These are phyloP conservation scores for Kwoniella mangroviensis DNA, from an alignment of 768 basidiomycete genomes.

Conservation along the genomic window DNA sequence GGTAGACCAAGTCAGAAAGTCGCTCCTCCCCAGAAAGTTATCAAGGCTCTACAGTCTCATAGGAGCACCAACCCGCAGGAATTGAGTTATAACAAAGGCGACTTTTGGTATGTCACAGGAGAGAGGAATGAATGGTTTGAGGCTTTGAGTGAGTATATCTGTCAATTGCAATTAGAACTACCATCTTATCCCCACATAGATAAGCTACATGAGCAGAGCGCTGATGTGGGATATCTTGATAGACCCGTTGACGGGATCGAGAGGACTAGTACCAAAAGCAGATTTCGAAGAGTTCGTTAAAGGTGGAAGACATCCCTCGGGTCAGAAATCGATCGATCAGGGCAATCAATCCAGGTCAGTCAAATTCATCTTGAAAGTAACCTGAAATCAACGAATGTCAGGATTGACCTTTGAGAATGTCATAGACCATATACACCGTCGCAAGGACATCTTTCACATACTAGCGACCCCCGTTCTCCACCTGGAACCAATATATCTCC, in stretches of 20 bases:
- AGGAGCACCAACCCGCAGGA: conserved; percentile 76
- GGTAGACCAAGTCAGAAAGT: conserved; percentile 74
- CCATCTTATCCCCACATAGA: no score
- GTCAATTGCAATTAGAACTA: no score
- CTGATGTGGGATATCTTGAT: conserved; percentile 4
- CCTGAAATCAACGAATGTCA: no score
- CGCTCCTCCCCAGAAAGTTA: conserved; percentile 90
- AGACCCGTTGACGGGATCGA: conserved; percentile 82
- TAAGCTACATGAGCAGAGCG: not conserved
- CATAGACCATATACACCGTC: conserved; percentile 44
- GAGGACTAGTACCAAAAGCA: conserved; percentile 83
- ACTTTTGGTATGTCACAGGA: conserved; percentile 93
- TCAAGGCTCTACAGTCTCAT: conserved; percentile 76
- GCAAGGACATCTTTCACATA: conserved; percentile 31
- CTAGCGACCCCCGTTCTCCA: conserved; percentile 34
- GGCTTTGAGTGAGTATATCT: conserved; percentile 68
- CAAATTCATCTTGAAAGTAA: no score
- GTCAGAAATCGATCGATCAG: conserved; percentile 24
- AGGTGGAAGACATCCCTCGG: conserved; percentile 50
- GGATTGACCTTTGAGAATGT: no score
- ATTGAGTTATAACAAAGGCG: conserved; percentile 87
- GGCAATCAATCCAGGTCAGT: conserved; percentile 16
- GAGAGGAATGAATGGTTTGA: conserved; percentile 84
- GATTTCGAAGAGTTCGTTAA: conserved; percentile 92
- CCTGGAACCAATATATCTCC: conserved; percentile 29